Percentiles rank a stretch among this genome's conserved stretches.
Conservation (phyloP, 306 rosid genomes). For the Glycine latifolia region DNA sequence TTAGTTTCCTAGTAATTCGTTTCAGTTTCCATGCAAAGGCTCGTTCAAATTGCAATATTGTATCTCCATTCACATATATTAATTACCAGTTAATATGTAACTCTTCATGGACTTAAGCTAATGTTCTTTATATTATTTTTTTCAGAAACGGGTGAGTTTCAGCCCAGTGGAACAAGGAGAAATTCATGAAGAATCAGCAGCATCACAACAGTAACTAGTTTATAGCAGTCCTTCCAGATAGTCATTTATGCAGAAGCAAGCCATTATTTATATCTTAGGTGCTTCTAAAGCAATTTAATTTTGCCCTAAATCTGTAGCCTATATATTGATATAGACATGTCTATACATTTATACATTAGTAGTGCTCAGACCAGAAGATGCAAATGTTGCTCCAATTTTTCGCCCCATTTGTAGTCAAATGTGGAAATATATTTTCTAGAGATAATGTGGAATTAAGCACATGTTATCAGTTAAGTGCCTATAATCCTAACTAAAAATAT, state of each 20-base stretch:
- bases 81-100: background rate
- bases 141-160: conserved; percentile 78
- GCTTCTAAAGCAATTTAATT: conserved; percentile 39
- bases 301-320: conserved; percentile 30
- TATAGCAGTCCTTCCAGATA: conserved; percentile 25
- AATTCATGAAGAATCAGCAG: conserved; percentile 44
- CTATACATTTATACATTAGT: conserved; percentile 10
- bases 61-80: background rate
- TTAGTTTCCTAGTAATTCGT: background rate
- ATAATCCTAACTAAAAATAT: background rate
- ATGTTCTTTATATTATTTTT: conserved; percentile 10
- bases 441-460: background rate
- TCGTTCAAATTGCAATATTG: background rate
- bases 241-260: background rate
- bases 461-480: background rate
- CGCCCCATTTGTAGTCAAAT: background rate
- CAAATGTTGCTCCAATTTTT: background rate
- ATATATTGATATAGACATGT: conserved; percentile 12
- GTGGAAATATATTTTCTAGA: no score
- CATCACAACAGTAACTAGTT: conserved; percentile 16
- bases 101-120: background rate
- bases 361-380: conserved; percentile 14
- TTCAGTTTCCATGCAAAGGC: background rate
- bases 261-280: background rate
- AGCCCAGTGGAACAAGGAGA: conserved; percentile 55